Evolutionary conservation across 768 basidiomycete species (phyloP), one percentile per base, ranked within the genome.

Genomic region (Mycena maculata): DNA sequence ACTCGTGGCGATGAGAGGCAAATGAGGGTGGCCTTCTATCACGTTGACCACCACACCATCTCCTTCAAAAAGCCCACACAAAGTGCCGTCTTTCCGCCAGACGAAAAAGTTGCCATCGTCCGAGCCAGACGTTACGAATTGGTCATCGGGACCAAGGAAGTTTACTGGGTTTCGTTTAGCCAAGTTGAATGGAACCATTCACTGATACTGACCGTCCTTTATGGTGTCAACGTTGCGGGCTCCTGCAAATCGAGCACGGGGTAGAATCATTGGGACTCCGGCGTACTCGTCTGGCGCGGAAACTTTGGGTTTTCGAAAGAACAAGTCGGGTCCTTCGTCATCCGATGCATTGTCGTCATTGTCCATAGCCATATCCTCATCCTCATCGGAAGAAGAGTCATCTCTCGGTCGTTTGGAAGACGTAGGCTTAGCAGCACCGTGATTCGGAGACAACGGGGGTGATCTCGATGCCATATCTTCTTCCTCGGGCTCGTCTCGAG

Each of bases 41-140:
- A 92, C 92, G 75, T 96, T 97, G 18, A 96, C 95, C 3, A 95
- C 87, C 55, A 79, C 85, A 25, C 85, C 83, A 71, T 97, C 95
- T 38, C 94, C 95, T 81, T 96, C 93, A 70, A 93, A 89, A 48
- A 97, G 88, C 16, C 91, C 92, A 59, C 88, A 86, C 12, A 96
- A 77, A 15, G 76, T 76, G 0, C 88, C 90, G 18, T 79, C 76
- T 74, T 96, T 96, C 65, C 87, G 82, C 95, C 95, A 97, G 16
- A 96, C 82, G 75, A 97, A 97, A 77, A 92, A 90, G 74, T 93
- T 90, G 2, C 92, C 92, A 69, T 95, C 94, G 72, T 97, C 95
- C 5, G 92, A 94, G 9, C 95, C 95, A 25, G 93, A 94, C 15
- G 87, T 83, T 23, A 96, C 86, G 63, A 85, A 92, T 76, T 96